phyloP scores from a whole-genome alignment of 2,329 filamentous ascomycete species.

The Monosporascus sp. region DNA sequence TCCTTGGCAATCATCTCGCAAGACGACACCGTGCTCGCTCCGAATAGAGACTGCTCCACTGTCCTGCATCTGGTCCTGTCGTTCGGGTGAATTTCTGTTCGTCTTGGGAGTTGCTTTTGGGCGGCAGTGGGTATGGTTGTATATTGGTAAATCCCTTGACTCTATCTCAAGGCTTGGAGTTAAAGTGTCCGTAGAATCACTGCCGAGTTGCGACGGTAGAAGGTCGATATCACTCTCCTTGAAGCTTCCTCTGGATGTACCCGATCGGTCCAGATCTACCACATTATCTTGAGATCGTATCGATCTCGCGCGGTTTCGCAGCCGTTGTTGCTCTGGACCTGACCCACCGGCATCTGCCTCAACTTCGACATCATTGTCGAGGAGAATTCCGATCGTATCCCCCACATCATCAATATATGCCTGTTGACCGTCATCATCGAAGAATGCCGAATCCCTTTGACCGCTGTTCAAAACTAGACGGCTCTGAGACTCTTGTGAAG shows the following conservation, averaged over 20 bases:
- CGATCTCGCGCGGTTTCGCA: slow-evolving; percentile 7
- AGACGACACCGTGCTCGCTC: slow-evolving; percentile 27
- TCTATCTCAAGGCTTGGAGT: slow-evolving; percentile 24
- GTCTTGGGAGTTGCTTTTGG: slow-evolving; percentile 17
- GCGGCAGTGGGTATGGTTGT: slow-evolving; percentile 19
- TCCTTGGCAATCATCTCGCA: slow-evolving; percentile 20
- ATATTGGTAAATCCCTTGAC: slow-evolving; percentile 16
- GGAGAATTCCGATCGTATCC: not conserved
- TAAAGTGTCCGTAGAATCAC: slow-evolving; percentile 26
- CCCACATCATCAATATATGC: not conserved
- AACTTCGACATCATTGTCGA: not conserved
- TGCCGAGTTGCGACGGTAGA: slow-evolving; percentile 24
- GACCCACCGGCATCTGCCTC: slow-evolving; percentile 6
- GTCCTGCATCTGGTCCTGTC: slow-evolving; percentile 22
- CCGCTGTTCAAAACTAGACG: slow-evolving; percentile 16
- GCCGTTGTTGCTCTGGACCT: not conserved
- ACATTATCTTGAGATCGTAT: slow-evolving; percentile 10
- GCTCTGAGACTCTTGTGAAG: slow-evolving; percentile 19
- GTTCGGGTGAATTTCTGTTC: slow-evolving; percentile 19
- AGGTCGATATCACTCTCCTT: slow-evolving; percentile 26
- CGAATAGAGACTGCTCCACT: slow-evolving; percentile 22
- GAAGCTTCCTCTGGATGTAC: not conserved
- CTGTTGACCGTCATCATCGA: slow-evolving; percentile 14
- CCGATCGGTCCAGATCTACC: slow-evolving; percentile 7
- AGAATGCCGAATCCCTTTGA: slow-evolving; percentile 19